Base-by-base conservation (phyloP, 352 stramenopile genomes). In the Globisporangium perplexum region DNA sequence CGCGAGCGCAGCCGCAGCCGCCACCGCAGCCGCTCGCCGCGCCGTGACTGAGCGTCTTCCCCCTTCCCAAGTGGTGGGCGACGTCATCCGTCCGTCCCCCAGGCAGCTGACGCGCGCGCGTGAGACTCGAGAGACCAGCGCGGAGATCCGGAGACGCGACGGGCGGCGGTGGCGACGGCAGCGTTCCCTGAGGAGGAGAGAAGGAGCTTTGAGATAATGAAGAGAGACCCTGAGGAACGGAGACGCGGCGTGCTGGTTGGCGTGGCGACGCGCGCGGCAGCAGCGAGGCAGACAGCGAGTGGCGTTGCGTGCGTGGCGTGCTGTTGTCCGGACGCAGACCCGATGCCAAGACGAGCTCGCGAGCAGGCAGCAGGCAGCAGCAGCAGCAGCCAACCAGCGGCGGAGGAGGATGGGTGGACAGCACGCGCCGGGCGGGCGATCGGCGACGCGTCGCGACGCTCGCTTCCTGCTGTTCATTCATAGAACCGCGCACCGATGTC, bases 21-120 rank as follows among this genome's bases (percentile, higher is more conserved):
- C 50, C 62, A 69, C 53, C 69, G 72, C 47, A 77, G 72, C 51
- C 68, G 75, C 50, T 75, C 66, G 31, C 69, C 66, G n/a, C 65
- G 72, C 62, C 70, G 72, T 62, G 71, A 85, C 49, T 83, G 85
- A 83, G 52, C 54, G 35, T 22, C 18, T 31, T 55, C 28, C 23
- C 17, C 3, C 15, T 18, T 44, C 17, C n/a, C 15, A n/a, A n/a
- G n/a, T n/a, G n/a, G n/a, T n/a, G n/a, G n/a, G n/a, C n/a, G n/a
- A n/a, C n/a, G n/a, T n/a, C n/a, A n/a, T n/a, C n/a, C n/a, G n/a
- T n/a, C 2, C 17, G 2, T 5, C 5, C 26, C 5, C 26, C 24
- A 36, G n/a, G 8, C 4, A 22, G 44, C 28, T 8, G 6, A 11
- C 23, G n/a, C 26, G 41, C 22, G 41, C 23, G 10, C 7, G 8